phyloP scores from a whole-genome alignment of 2,329 filamentous ascomycete species.

The Diplodia intermedia region DNA sequence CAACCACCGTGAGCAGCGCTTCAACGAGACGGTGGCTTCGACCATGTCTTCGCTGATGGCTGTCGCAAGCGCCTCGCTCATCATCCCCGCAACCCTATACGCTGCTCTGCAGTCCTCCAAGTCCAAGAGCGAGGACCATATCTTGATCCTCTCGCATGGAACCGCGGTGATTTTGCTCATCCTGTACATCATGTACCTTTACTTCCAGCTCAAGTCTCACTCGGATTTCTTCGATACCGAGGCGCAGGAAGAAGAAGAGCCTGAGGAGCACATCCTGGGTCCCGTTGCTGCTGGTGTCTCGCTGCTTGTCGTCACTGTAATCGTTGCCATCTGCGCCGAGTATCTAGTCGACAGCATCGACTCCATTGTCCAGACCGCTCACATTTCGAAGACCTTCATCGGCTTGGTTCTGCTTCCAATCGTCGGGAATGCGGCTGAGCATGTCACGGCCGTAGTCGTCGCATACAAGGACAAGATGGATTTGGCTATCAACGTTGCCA shows the following conservation, averaged over 20 bases:
- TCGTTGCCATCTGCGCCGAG: conserved; percentile 60
- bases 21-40: conserved; percentile 78
- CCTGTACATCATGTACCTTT: conserved; percentile 62
- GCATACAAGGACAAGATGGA: conserved; percentile 66
- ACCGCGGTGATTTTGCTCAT: conserved; percentile 62
- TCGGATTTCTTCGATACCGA: conserved; percentile 52
- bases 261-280: conserved; percentile 51
- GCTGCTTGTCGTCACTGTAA: conserved; percentile 56
- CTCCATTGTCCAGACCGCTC: conserved; percentile 58
- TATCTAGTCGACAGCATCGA: conserved; percentile 63
- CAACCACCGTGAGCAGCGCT: conserved; percentile 56
- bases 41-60: conserved; percentile 72
- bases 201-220: conserved; percentile 62
- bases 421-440: conserved; percentile 64
- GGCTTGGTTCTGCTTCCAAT: conserved; percentile 64
- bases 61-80: conserved; percentile 60
- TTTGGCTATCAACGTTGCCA: conserved; percentile 62
- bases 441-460: conserved; percentile 62
- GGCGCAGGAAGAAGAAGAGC: conserved; percentile 42
- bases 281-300: conserved; percentile 55
- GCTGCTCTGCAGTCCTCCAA: conserved; percentile 52
- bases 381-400: conserved; percentile 64
- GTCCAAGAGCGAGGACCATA: conserved; percentile 52
- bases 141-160: conserved; percentile 59
- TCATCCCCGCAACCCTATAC: conserved; percentile 62